Percentiles rank a stretch among this genome's conserved stretches.
Evolutionary conservation across 257 asterid genomes (phyloP).

Genomic region (Rauvolfia tetraphylla): DNA sequence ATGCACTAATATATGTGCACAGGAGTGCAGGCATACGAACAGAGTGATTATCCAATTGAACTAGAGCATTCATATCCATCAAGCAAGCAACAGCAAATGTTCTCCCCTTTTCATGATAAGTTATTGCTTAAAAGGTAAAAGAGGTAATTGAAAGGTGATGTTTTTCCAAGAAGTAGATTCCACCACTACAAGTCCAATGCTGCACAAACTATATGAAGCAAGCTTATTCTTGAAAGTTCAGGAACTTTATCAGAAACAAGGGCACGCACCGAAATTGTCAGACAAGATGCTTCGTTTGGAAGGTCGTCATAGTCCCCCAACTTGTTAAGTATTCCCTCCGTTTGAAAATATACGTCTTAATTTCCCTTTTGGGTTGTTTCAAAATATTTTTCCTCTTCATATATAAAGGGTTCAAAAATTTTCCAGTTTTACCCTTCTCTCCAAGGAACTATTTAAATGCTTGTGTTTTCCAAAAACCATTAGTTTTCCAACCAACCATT

Average conservation of each 20-base stretch:
- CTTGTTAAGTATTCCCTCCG: neutral
- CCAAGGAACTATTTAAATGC: too few relatives aligned
- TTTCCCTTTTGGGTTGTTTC: too few relatives aligned
- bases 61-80: neutral
- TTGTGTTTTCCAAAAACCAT: too few relatives aligned
- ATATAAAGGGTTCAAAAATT: too few relatives aligned
- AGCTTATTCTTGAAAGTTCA: neutral
- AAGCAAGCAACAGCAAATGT: neutral
- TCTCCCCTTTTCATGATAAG: neutral
- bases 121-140: neutral
- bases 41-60: neutral
- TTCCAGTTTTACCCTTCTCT: too few relatives aligned
- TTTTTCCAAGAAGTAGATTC: neutral
- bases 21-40: neutral
- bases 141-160: neutral
- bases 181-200: neutral
- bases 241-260: neutral
- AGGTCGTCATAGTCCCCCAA: neutral
- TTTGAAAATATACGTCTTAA: too few relatives aligned
- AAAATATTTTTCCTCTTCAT: too few relatives aligned
- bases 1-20: neutral
- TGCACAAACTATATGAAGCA: neutral
- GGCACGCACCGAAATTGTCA: neutral
- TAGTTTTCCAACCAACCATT: too few relatives aligned
- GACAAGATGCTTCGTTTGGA: neutral